phyloP scores from a whole-genome alignment of 164 flowering plant genomes.

The Dillenia turbinata region DNA sequence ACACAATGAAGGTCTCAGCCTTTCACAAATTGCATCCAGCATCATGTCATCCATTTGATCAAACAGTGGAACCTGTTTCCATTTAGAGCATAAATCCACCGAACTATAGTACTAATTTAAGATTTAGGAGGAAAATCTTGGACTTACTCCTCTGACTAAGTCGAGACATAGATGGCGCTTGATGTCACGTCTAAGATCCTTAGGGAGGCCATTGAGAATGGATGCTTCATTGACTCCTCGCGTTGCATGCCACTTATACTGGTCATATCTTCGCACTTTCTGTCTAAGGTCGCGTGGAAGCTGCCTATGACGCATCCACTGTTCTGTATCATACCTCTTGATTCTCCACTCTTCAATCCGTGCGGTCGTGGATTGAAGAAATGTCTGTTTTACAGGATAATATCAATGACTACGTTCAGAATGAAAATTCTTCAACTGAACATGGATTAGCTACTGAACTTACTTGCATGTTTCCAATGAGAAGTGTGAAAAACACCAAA shows the following conservation, averaged over 20 bases:
- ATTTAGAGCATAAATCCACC: not conserved
- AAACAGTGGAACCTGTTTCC: conserved; percentile 46
- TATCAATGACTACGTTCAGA: not conserved
- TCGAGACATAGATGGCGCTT: conserved; percentile 55
- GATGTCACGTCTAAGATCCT: conserved; percentile 52
- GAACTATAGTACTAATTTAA: not conserved
- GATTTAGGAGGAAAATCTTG: not conserved
- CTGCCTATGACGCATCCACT: conserved; percentile 63
- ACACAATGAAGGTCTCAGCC: conserved; percentile 37
- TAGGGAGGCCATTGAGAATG: conserved; percentile 36
- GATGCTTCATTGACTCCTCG: conserved; percentile 57
- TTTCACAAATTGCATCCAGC: conserved; percentile 56
- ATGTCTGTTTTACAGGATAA: conserved; percentile 27
- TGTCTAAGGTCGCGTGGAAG: conserved; percentile 41
- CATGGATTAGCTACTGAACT: conserved; percentile 1
- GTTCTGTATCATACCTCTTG: conserved; percentile 38
- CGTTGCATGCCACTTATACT: conserved; percentile 47
- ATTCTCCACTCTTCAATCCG: conserved; percentile 55
- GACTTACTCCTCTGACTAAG: conserved; percentile 44
- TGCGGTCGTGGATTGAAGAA: conserved; percentile 42
- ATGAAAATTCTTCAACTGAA: not conserved
- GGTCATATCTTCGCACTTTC: conserved; percentile 34
- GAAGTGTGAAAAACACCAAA: conserved; percentile 41
- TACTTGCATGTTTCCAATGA: conserved; percentile 65
- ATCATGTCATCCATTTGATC: conserved; percentile 46